Evolutionary conservation across 768 basidiomycete genomes (phyloP).

Genomic region (Pleurotus eryngii): DNA sequence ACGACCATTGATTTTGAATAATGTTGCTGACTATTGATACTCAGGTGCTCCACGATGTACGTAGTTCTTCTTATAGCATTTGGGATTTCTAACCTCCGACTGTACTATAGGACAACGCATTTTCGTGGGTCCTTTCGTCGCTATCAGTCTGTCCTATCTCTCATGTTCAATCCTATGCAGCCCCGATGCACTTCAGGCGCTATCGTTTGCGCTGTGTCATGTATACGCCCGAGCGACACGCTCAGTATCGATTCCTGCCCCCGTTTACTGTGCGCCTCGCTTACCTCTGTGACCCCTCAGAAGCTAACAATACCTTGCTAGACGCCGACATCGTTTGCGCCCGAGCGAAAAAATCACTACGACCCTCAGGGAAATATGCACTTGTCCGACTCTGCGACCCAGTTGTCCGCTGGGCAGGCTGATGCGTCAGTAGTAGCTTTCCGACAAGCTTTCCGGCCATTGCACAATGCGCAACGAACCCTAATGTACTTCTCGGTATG

Average conservation of each 20-base stretch:
- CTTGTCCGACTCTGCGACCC: constrained; percentile 58
- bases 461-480: constrained; percentile 46
- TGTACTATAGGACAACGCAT: constrained; percentile 38
- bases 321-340: constrained; percentile 45
- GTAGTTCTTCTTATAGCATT: constrained; percentile 10
- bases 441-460: constrained; percentile 51
- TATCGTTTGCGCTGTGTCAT: constrained; percentile 60
- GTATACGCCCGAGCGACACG: constrained; percentile 72
- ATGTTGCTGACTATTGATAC: neutral
- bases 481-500: constrained; percentile 62
- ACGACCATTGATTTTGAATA: too few species aligned
- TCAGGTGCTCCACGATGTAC: constrained; percentile 35
- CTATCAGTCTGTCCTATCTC: too few species aligned
- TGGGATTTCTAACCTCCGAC: neutral
- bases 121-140: constrained; percentile 31
- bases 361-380: constrained; percentile 55
- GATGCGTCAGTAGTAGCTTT: constrained; percentile 45
- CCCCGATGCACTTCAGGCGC: constrained; percentile 57
- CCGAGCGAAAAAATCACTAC: constrained; percentile 80
- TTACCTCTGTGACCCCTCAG: neutral
- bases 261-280: constrained; percentile 65
- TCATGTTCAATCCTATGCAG: constrained; percentile 21
- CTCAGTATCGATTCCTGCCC: constrained; percentile 79
- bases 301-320: neutral
- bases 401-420: constrained; percentile 36